Evolutionary conservation across 1,284 basidiomycete genomes (phyloP).

Genomic region (Stygiomarasmius scandens): DNA sequence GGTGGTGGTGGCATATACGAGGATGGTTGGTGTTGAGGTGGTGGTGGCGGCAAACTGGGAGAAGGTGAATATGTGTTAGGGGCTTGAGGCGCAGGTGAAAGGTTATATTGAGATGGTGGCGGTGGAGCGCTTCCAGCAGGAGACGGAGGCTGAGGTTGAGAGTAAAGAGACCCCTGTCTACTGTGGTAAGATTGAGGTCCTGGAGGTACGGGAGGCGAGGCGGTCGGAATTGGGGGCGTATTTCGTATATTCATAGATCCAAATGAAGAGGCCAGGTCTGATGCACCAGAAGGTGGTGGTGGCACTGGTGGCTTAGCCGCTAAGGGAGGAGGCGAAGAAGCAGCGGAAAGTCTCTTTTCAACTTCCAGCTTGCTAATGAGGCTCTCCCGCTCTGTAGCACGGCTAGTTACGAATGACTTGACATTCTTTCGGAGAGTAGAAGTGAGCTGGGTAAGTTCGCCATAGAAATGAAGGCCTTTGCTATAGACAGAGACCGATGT

Average conservation of each 20-base stretch:
- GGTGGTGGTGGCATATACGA: constrained; percentile 7
- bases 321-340: constrained; percentile 38
- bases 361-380: constrained; percentile 74
- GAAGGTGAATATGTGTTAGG: constrained; percentile 20
- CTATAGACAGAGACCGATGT: constrained; percentile 36
- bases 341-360: constrained; percentile 57
- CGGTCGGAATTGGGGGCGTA: constrained; percentile 25
- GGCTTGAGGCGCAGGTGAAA: background rate
- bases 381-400: constrained; percentile 74
- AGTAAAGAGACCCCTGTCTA: background rate
- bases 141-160: background rate
- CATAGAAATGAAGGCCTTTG: constrained; percentile 89
- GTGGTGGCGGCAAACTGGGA: constrained; percentile 25
- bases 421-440: constrained; percentile 63
- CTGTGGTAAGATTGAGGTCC: constrained; percentile 1
- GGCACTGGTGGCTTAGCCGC: constrained; percentile 54
- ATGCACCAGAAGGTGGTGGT: constrained; percentile 46
- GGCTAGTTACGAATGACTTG: constrained; percentile 61
- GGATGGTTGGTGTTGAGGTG: background rate
- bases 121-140: background rate
- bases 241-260: constrained; percentile 51
- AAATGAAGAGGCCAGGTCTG: constrained; percentile 53
- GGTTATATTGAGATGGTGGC: constrained; percentile 13
- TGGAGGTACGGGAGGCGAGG: constrained; percentile 11
- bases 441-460: constrained; percentile 75